Conservation (phyloP, 352 stramenopile genomes). For the Phytophthora constricta region DNA sequence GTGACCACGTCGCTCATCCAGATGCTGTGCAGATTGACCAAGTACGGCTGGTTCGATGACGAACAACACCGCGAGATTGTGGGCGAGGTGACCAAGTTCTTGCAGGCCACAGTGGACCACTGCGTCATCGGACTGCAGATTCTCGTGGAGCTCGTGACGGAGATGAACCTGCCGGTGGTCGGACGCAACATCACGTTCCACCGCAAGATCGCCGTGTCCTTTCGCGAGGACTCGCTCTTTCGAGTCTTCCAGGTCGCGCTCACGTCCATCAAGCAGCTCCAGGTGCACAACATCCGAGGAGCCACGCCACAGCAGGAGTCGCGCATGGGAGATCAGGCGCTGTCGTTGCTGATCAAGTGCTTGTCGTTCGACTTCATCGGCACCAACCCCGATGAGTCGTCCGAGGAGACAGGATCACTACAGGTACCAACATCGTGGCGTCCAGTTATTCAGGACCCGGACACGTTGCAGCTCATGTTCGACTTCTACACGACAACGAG, state of each 20-base stretch:
- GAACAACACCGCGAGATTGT: constrained; percentile 96
- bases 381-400: constrained; percentile 98
- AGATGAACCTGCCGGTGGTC: constrained; percentile 96
- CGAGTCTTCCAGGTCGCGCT: constrained; percentile 97
- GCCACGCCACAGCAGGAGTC: constrained; percentile 89
- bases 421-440: constrained; percentile 98
- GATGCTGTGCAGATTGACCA: constrained; percentile 98
- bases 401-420: constrained; percentile 97
- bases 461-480: constrained; percentile 95
- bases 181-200: constrained; percentile 97
- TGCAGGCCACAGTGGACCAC: constrained; percentile 97
- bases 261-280: constrained; percentile 95
- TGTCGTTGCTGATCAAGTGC: constrained; percentile 94
- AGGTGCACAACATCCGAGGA: constrained; percentile 88
- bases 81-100: constrained; percentile 98
- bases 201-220: constrained; percentile 97
- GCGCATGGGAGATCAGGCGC: constrained; percentile 93
- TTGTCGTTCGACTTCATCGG: constrained; percentile 99
- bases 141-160: constrained; percentile 97
- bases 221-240: constrained; percentile 96
- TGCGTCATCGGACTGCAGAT: constrained; percentile 98
- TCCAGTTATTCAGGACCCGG: constrained; percentile 92
- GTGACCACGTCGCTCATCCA: constrained; percentile 96
- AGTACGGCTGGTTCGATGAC: constrained; percentile 99
- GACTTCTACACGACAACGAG: constrained; percentile 96